Base-by-base conservation (phyloP, 192 early-diverging fungal genomes). In the Chytriomyces sp. region DNA sequence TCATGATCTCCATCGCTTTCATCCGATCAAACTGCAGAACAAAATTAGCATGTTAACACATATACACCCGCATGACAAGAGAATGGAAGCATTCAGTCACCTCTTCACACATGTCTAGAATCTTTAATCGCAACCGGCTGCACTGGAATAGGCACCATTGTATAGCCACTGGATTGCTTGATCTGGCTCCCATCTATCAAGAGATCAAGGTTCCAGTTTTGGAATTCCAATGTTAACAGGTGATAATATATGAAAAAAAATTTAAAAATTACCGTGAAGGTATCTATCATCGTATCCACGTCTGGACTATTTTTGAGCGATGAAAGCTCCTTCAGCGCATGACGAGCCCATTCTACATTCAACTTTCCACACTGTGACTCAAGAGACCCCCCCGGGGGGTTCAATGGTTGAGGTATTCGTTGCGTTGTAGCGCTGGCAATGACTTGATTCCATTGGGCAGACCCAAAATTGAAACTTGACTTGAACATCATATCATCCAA, bases 221-320 rank as follows among this genome's bases (percentile, higher is more conserved):
- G 35, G 35, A 35, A 35, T 4, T 35, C 53, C 9, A 8, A 53
- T 18, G 18, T 53, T 53, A 53, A 53, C 18, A 53, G 53, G 20
- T 57, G 53, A 13, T 57, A 3, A 20, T n/a, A 57, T n/a, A n/a
- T n/a, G n/a, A n/a, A 57, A 13, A 57, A 57, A 57, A 1, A 5
- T 35, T 35, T 35, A 2, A 57, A 13, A 57, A 13, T 57, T 26
- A 64, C 63, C 18, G 7, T n/a, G 23, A 65, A 75, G 8, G 63
- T 43, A 35, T 75, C 73, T 5, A 75, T 2, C 10, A 75, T 23
- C 10, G 24, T 24, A 45, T 75, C 73, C 9, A 75, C 48, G 20
- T 65, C n/a, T 46, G n/a, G 11, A 20, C 3, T 26, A 23, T 75
- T 44, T 48, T 64, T 65, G 9, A 75, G 11, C 7, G 63, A 48